phyloP scores from a whole-genome alignment of 768 basidiomycete species.

The Suillus discolor region DNA sequence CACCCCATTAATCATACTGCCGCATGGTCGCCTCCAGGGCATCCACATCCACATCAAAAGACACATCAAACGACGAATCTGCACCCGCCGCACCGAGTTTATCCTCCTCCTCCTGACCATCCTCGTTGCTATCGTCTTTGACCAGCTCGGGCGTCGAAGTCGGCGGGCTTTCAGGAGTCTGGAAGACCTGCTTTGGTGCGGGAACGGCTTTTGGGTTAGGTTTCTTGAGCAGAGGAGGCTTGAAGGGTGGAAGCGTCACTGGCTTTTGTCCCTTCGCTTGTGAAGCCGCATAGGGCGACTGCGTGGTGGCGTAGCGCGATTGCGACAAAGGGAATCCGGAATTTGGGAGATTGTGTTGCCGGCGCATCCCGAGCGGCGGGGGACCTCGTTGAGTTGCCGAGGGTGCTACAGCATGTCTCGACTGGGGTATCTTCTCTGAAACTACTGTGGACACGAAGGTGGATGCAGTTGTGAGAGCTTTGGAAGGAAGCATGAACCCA shows the following conservation, averaged over 20 bases:
- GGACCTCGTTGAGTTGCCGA: constrained; percentile 14
- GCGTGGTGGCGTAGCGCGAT: constrained; percentile 21
- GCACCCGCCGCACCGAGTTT: constrained; percentile 9
- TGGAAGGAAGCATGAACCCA: background rate
- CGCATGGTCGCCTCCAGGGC: constrained; percentile 34
- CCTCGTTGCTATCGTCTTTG: background rate
- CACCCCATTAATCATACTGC: constrained; percentile 26
- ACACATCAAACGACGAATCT: constrained; percentile 35
- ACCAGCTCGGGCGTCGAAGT: background rate
- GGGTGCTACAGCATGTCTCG: background rate
- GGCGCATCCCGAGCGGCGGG: constrained; percentile 33
- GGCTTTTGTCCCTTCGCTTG: constrained; percentile 20
- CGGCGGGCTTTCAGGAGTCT: background rate
- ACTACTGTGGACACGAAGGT: background rate
- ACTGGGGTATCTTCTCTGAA: background rate
- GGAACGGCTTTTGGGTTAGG: background rate
- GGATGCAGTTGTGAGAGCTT: background rate
- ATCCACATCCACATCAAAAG: constrained; percentile 32
- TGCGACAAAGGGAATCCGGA: constrained; percentile 5
- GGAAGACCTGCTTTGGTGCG: background rate
- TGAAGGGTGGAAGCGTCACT: constrained; percentile 26
- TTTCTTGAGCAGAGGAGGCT: constrained; percentile 27
- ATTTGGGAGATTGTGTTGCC: constrained; percentile 10
- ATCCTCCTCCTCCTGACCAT: background rate
- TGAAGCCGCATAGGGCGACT: constrained; percentile 6